Evolutionary conservation across 345 rosid species (phyloP).

Genomic region (Syzygium aqueum): DNA sequence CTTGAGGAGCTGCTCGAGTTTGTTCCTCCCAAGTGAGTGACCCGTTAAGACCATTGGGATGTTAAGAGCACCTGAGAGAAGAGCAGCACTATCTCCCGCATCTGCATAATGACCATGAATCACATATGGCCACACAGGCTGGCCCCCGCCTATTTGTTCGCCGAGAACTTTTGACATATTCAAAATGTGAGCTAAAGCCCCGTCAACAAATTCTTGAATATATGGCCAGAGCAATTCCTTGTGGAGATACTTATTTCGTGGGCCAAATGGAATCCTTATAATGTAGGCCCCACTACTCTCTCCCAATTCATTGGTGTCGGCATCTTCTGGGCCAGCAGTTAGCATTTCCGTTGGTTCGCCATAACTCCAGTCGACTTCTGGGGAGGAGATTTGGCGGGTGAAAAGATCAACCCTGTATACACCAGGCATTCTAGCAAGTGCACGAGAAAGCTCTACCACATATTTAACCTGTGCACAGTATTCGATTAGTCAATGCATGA

Average conservation of each 20-base stretch:
- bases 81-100: constrained; percentile 91
- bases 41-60: constrained; percentile 99
- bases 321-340: constrained; percentile 52
- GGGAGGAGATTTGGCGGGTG: constrained; percentile 73
- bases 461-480: constrained; percentile 61
- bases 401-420: constrained; percentile 95
- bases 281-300: constrained; percentile 97
- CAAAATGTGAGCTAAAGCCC: constrained; percentile 79
- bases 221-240: constrained; percentile 89
- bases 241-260: constrained; percentile 65
- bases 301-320: constrained; percentile 53
- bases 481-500: neutral
- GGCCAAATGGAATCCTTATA: constrained; percentile 90
- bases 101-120: constrained; percentile 96
- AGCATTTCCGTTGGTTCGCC: constrained; percentile 99
- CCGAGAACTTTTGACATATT: constrained; percentile 89
- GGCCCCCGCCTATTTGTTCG: constrained; percentile 78
- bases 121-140: constrained; percentile 93
- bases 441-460: constrained; percentile 92
- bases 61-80: constrained; percentile 87
- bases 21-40: constrained; percentile 95
- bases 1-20: constrained; percentile 92
- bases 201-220: constrained; percentile 93
- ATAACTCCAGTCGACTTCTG: constrained; percentile 97
- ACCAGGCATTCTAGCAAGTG: constrained; percentile 94